Conservation (phyloP, 305 asterid genomes). For the Ilex paraguariensis region DNA sequence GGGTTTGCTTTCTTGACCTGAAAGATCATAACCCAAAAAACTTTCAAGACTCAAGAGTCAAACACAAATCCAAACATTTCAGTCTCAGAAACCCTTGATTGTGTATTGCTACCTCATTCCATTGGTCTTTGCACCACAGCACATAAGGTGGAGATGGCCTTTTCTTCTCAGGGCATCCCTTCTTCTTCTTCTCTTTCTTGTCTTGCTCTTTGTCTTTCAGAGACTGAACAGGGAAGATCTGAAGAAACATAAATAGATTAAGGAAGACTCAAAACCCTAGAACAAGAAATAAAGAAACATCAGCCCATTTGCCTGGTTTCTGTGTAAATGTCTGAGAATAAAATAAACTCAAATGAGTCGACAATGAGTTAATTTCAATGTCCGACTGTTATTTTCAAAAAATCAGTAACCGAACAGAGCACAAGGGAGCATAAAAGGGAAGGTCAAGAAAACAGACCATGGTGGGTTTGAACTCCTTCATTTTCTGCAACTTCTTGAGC, state of each 20-base stretch:
- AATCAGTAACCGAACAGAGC: too few relatives aligned
- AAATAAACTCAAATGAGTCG: too few relatives aligned
- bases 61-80: neutral
- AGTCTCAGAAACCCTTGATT: too few relatives aligned
- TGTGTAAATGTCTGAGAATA: too few relatives aligned
- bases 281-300: too few relatives aligned
- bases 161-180: slow-evolving; percentile 29
- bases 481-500: slow-evolving; percentile 82
- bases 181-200: slow-evolving; percentile 67
- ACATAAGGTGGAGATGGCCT: slow-evolving; percentile 74
- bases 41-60: neutral
- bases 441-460: too few relatives aligned
- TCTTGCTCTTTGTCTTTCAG: slow-evolving; percentile 48
- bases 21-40: neutral
- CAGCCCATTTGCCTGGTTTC: too few relatives aligned
- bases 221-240: slow-evolving; percentile 15
- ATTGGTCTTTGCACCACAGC: slow-evolving; percentile 83
- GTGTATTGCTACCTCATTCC: slow-evolving; percentile 59
- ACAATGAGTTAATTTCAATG: too few relatives aligned
- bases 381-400: too few relatives aligned
- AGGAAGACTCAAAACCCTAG: too few relatives aligned
- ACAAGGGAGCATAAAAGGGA: too few relatives aligned
- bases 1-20: slow-evolving; percentile 74
- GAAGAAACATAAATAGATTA: too few relatives aligned
- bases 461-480: slow-evolving; percentile 61